Conservation (phyloP, 129 eudicot species). For the Kitagawia praeruptora region DNA sequence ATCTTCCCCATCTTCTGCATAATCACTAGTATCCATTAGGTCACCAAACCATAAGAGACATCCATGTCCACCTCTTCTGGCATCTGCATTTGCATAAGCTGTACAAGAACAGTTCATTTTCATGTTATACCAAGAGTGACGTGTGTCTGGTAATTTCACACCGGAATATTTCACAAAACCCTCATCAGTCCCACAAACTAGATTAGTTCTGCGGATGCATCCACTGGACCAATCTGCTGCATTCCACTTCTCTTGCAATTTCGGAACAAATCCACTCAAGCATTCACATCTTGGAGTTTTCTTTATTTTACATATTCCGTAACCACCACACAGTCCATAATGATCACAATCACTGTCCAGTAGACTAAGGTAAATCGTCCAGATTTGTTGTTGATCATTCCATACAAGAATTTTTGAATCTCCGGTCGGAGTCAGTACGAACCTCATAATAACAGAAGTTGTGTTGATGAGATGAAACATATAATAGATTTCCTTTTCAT, state of each 20-base stretch:
- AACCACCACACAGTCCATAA: slow-evolving; percentile 14
- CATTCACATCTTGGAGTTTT: not conserved
- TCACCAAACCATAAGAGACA: not conserved
- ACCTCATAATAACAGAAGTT: not conserved
- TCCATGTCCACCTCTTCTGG: not conserved
- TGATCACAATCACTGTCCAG: not conserved
- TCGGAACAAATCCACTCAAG: not conserved
- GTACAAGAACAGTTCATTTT: slow-evolving; percentile 13
- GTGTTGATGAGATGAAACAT: not conserved
- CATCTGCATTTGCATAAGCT: slow-evolving; percentile 7
- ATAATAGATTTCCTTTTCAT: not conserved
- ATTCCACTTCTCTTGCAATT: not conserved
- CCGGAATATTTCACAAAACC: not conserved
- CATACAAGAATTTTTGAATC: not conserved
- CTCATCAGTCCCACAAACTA: not conserved
- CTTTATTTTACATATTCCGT: slow-evolving; percentile 4
- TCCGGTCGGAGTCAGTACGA: not conserved
- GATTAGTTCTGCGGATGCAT: not conserved
- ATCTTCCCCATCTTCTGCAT: not conserved
- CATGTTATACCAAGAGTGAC: not conserved
- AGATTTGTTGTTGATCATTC: not conserved
- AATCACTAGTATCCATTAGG: not conserved
- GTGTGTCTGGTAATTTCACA: slow-evolving; percentile 14
- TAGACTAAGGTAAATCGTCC: not conserved
- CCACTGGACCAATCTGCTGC: slow-evolving; percentile 15